Conservation (phyloP, 2,329 filamentous ascomycete genomes). For the Cucurbitaria berberidis region DNA sequence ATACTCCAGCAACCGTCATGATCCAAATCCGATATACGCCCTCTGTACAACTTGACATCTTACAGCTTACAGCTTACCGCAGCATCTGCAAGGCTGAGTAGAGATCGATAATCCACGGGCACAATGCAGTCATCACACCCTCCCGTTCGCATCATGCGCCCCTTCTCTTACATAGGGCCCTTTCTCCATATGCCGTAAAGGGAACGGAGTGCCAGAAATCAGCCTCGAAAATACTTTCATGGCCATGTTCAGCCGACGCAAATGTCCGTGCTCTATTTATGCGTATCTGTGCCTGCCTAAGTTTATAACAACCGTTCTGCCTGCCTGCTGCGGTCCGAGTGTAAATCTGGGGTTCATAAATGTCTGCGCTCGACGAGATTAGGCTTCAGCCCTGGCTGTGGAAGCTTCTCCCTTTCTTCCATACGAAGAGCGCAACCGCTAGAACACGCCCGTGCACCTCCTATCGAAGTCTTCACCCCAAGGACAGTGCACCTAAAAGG, state of each 20-base stretch:
- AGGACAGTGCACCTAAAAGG: too few relatives aligned
- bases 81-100: constrained; percentile 38
- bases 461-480: too few relatives aligned
- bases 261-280: constrained; percentile 7
- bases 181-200: constrained; percentile 1
- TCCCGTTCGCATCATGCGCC: constrained; percentile 16
- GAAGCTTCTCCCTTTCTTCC: constrained; percentile 23
- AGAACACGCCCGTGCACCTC: not conserved
- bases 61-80: constrained; percentile 22
- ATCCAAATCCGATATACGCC: constrained; percentile 1
- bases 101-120: constrained; percentile 27
- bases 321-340: not conserved
- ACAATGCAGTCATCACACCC: constrained; percentile 41
- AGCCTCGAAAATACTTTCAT: constrained; percentile 6
- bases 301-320: not conserved
- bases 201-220: constrained; percentile 3
- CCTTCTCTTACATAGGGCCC: not conserved
- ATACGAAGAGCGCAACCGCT: constrained; percentile 5
- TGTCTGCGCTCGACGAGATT: constrained; percentile 18
- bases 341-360: constrained; percentile 19
- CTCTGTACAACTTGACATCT: constrained; percentile 8
- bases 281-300: constrained; percentile 10
- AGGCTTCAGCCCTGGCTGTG: constrained; percentile 4
- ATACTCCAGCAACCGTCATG: constrained; percentile 5
- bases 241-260: constrained; percentile 14